These are phyloP conservation scores for Coniochaeta ligniaria DNA, from an alignment of 2,329 filamentous ascomycete species.

Conservation along the genomic window DNA sequence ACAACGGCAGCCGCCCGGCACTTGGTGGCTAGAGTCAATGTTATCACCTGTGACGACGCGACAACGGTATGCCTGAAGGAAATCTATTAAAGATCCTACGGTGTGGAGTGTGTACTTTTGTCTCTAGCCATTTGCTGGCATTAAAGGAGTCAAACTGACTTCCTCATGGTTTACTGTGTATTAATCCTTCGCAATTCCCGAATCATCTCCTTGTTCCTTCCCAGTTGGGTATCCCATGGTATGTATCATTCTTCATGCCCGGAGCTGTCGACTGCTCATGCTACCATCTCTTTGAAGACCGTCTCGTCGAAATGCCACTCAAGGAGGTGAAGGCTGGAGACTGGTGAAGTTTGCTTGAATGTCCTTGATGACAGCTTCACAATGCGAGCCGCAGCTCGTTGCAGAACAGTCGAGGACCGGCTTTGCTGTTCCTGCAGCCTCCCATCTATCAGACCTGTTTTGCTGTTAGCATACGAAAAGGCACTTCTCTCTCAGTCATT, in stretches of 20 bases:
- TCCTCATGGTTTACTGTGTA: background rate
- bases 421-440: slow-evolving; percentile 11
- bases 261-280: background rate
- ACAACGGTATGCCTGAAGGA: background rate
- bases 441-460: slow-evolving; percentile 5
- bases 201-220: background rate
- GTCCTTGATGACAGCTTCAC: slow-evolving; percentile 1
- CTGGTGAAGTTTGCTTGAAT: slow-evolving; percentile 12
- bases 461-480: background rate
- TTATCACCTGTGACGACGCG: background rate
- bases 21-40: background rate
- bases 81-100: background rate
- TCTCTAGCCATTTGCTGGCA: background rate
- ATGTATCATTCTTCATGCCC: background rate
- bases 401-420: slow-evolving; percentile 9
- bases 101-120: background rate
- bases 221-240: background rate
- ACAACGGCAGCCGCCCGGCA: background rate
- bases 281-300: background rate
- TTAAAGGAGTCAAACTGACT: background rate
- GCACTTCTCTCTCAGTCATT: background rate
- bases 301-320: background rate
- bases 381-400: slow-evolving; percentile 7
- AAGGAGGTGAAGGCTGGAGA: slow-evolving; percentile 11
- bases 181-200: background rate